Evolutionary conservation across 31 red algal genomes (phyloP), one percentile per base, ranked within the genome.

Genomic region (Porphyra umbilicalis): DNA sequence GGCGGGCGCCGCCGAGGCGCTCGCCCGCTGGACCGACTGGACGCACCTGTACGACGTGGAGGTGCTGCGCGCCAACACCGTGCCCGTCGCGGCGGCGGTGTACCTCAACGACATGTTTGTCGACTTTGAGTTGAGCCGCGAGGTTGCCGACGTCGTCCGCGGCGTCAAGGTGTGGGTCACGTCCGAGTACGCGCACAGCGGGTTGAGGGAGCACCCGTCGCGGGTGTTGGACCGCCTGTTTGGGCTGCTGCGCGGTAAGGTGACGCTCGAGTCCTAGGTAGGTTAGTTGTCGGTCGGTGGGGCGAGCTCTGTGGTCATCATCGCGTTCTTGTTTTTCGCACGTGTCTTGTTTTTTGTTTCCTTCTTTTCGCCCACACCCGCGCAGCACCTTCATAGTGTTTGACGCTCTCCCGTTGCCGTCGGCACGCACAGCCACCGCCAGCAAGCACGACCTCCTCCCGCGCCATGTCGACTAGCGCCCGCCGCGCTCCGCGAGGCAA

Each of bases 71-170:
- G 13, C 39, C 29, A 79, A 79, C 67, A 36, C 39, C 36, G 75
- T 85, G 25, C 39, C 71, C 30, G 79, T 68, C 31, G 83, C 83
- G 39, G 83, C 83, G 1, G 76, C 83, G 25, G 75, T 85, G 39
- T 85, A 78, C 67, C 20, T 38, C 35, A 85, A 85, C 36, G 83
- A 85, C 33, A 42, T 85, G 40, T 85, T 68, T 79, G 83, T 85
- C 1, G 83, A 85, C 75, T 85, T 34, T 79, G 75, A 77, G 8
- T 31, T 78, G 32, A 85, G 83, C 34, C 32, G 75, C 25, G 76
- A 79, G 75, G 75, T 46, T 5, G 76, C 76, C 34, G 79, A 79
- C 33, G 9, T 37, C 13, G 75, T 79, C 34, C 20, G 16, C 0
- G 31, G 75, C 35, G 33, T 35, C 35, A 33, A 80, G 39, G 11